phyloP scores from a whole-genome alignment of 73 alveolate genomes.

The Paramecium biaurelia region DNA sequence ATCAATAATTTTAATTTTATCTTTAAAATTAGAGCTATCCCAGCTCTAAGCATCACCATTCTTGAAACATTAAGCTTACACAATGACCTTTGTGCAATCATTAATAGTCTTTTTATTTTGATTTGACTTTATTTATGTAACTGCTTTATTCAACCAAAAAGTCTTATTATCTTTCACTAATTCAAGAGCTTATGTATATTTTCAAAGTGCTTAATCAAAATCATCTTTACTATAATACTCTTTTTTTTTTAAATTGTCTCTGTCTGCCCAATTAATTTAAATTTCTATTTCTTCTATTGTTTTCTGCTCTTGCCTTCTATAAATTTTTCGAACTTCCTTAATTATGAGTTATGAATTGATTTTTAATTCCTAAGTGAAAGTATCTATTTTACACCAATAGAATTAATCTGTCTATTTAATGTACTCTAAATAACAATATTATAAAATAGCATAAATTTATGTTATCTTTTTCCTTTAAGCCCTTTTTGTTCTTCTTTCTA shows the following conservation, averaged over 20 bases:
- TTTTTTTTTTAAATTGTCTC: conserved; percentile 93
- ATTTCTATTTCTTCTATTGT: conserved; percentile 89
- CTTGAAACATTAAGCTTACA: conserved; percentile 95
- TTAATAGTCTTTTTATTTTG: conserved; percentile 89
- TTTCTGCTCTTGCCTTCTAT: conserved; percentile 79
- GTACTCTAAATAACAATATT: conserved; percentile 89
- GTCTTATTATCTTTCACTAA: conserved; percentile 85
- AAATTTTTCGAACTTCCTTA: conserved; percentile 85
- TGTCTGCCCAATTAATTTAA: conserved; percentile 96
- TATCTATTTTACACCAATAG: conserved; percentile 79
- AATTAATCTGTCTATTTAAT: conserved; percentile 82
- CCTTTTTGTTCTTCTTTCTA: conserved; percentile 82
- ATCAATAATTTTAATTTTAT: not conserved
- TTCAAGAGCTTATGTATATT: conserved; percentile 92
- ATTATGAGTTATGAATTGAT: conserved; percentile 69
- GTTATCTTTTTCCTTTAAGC: conserved; percentile 94
- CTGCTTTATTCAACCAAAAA: conserved; percentile 95
- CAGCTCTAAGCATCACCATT: conserved; percentile 85
- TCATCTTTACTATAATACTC: conserved; percentile 83
- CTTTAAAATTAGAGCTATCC: conserved; percentile 69
- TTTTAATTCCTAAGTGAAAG: conserved; percentile 83
- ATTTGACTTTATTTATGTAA: conserved; percentile 89
- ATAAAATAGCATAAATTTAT: conserved; percentile 83
- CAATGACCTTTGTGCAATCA: conserved; percentile 94
- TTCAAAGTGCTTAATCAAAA: conserved; percentile 89